These are phyloP conservation scores for Saccharata proteae DNA, from an alignment of 2,329 filamentous ascomycete species.

Conservation along the genomic window DNA sequence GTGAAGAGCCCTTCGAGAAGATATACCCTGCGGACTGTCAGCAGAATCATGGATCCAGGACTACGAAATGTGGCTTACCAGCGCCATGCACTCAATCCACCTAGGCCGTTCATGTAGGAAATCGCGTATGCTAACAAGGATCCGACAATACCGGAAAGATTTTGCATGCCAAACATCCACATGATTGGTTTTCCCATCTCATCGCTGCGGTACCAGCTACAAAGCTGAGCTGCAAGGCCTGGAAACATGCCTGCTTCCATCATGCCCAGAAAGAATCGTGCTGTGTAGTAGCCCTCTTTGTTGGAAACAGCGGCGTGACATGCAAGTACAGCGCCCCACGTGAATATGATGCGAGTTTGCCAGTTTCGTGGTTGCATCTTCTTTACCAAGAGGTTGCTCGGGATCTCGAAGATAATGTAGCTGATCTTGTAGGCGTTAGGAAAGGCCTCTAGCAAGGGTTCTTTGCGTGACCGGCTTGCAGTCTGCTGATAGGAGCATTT, in stretches of 20 bases:
- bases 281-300: slow-evolving; percentile 15
- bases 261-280: slow-evolving; percentile 16
- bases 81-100: slow-evolving; percentile 13
- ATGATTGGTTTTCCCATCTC: slow-evolving; percentile 25
- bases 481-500: slow-evolving; percentile 12
- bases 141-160: slow-evolving; percentile 22
- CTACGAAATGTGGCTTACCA: slow-evolving; percentile 7
- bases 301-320: slow-evolving; percentile 19
- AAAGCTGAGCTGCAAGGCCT: slow-evolving; percentile 21
- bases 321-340: slow-evolving; percentile 16
- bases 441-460: no score
- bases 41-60: slow-evolving; percentile 5
- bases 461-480: no score
- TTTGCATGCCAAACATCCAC: slow-evolving; percentile 23
- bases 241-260: slow-evolving; percentile 19
- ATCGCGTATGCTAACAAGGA: slow-evolving; percentile 16
- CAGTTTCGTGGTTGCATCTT: slow-evolving; percentile 23
- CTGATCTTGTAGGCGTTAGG: slow-evolving; percentile 10
- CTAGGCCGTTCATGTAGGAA: slow-evolving; percentile 14
- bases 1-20: slow-evolving; percentile 33
- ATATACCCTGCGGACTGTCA: slow-evolving; percentile 24
- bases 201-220: slow-evolving; percentile 25
- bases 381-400: slow-evolving; percentile 26
- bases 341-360: slow-evolving; percentile 20
- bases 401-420: slow-evolving; percentile 18